Evolutionary conservation across 2,329 filamentous ascomycete species (phyloP).

Genomic region (Mycosphaerella sp.): DNA sequence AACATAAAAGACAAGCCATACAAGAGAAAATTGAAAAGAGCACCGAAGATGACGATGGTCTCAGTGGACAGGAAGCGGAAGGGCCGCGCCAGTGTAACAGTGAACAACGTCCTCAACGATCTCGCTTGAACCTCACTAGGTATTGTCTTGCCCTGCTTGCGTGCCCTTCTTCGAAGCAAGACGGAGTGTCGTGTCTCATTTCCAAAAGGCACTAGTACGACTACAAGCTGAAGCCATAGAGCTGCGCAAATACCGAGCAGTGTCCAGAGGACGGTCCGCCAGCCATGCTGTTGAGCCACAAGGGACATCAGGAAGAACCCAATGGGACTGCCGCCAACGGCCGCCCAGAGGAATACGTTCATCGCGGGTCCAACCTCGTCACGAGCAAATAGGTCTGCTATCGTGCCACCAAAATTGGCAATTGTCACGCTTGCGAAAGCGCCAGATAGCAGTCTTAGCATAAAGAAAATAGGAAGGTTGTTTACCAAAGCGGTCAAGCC

Average conservation of each 20-base stretch:
- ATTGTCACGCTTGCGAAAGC: constrained; percentile 44
- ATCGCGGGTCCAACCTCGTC: constrained; percentile 40
- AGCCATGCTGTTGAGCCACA: constrained; percentile 39
- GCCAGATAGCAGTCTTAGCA: constrained; percentile 42
- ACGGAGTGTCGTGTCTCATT: constrained; percentile 43
- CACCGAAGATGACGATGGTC: constrained; percentile 45
- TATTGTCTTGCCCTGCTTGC: constrained; percentile 28
- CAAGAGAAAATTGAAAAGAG: constrained; percentile 45
- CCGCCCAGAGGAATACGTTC: constrained; percentile 43
- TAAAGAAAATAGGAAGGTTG: constrained; percentile 37
- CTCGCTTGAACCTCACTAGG: constrained; percentile 38
- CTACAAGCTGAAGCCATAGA: constrained; percentile 40
- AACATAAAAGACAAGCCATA: constrained; percentile 47
- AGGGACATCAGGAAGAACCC: constrained; percentile 44
- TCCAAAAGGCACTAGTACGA: constrained; percentile 34
- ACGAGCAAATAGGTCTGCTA: constrained; percentile 46
- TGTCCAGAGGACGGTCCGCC: constrained; percentile 43
- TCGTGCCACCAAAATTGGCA: constrained; percentile 46
- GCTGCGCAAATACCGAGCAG: constrained; percentile 42
- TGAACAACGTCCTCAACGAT: constrained; percentile 37
- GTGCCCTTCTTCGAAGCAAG: constrained; percentile 33
- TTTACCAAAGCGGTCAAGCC: constrained; percentile 41
- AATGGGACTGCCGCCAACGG: constrained; percentile 42
- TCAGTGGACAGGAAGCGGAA: constrained; percentile 44
- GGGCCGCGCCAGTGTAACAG: constrained; percentile 41